phyloP scores from a whole-genome alignment of 305 asterid genomes.

The Rubia tinctorum region DNA sequence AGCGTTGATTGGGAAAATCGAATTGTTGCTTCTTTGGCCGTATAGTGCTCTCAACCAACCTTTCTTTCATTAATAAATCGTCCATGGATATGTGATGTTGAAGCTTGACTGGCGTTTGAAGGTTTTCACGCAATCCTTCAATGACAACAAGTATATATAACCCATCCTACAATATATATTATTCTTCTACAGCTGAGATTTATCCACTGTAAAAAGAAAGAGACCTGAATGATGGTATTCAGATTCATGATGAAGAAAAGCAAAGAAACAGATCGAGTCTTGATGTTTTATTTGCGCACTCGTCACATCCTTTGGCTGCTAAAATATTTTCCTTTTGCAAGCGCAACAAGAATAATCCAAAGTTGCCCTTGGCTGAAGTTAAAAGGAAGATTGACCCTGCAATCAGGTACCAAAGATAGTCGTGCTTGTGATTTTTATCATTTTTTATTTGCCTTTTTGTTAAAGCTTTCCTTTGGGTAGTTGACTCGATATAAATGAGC shows the following conservation, averaged over 20 bases:
- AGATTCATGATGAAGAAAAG: constrained; percentile 52
- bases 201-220: too few relatives aligned
- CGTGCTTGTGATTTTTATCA: not conserved
- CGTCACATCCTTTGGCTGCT: constrained; percentile 43
- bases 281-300: constrained; percentile 43
- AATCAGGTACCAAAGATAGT: constrained; percentile 31
- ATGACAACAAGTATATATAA: too few relatives aligned
- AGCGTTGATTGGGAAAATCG: too few relatives aligned
- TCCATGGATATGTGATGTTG: too few relatives aligned
- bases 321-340: constrained; percentile 35
- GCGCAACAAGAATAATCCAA: constrained; percentile 39
- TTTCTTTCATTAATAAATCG: too few relatives aligned
- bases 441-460: not conserved
- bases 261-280: constrained; percentile 45
- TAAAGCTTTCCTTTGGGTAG: not conserved
- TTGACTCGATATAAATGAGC: not conserved
- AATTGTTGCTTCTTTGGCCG: too few relatives aligned
- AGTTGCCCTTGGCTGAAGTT: constrained; percentile 39
- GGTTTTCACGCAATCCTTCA: too few relatives aligned
- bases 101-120: too few relatives aligned
- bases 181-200: too few relatives aligned
- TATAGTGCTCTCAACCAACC: too few relatives aligned
- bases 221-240: too few relatives aligned
- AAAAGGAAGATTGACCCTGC: constrained; percentile 44
- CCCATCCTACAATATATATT: too few relatives aligned